Base-by-base conservation (phyloP, 306 rosid species). In the Prunus armeniaca region DNA sequence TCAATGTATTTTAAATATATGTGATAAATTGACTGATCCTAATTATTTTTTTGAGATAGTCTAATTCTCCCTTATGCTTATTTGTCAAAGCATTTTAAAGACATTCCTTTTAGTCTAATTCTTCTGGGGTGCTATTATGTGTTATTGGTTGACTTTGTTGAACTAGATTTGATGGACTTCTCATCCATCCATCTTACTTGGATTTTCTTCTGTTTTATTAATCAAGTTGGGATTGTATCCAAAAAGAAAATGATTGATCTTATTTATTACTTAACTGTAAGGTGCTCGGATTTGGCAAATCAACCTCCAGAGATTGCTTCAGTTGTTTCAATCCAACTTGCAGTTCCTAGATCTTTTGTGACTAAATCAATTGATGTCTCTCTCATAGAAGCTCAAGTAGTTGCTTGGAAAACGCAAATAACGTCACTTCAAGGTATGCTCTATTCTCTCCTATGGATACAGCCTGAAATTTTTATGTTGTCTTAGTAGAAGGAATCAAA, bases 381-480 rank as follows among this genome's bases (percentile, higher is more conserved):
- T 69, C 87, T 83, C 78, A 78, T 90, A 79, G 80, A 84, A 82
- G 77, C 85, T 57, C 88, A 82, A 62, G 63, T 85, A 34, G 68
- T 90, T 79, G 89, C 98, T 76, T 90, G 91, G 97, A 88, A 83
- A 87, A 86, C 97, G 34, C 88, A 81, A 28, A 90, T 94, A 55
- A 68, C 72, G 71, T 86, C 98, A 72, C 72, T 52, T 70, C 82
- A 89, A 86, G 98, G 98, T 94, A 73, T 55, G 62, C 75, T 67
- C 18, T 71, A 67, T 76, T 63, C 82, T 49, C 32, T 54, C 38
- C 68, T 71, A 62, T 69, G 82, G 65, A 60, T 55, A 73, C 19
- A 34, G 47, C 30, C 25, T 76, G 77, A 68, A 58, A 11, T 81
- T n/a, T 22, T 3, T n/a, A 38, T 34, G 71, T 71, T 38, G 18